Base-by-base conservation (phyloP, 805 yeast species). In the Zygoascus biomembranicola region DNA sequence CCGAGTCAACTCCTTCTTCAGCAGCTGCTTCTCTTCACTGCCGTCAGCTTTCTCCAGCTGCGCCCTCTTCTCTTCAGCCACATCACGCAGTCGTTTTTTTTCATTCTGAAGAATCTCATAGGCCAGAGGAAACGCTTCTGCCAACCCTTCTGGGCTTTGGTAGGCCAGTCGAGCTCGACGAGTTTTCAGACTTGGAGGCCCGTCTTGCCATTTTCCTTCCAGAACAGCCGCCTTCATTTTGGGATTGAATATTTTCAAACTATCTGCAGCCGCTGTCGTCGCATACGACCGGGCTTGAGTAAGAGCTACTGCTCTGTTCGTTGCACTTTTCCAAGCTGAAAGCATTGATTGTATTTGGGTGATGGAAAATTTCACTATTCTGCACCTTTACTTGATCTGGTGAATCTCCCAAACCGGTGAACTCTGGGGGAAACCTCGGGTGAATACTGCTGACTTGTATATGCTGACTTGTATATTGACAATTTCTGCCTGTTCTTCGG, bases 51-150 rank as follows among this genome's bases (percentile, higher is more conserved):
- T 49, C 1, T 59, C 50, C 5, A 70, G 57, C 52, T 69, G 54
- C 31, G 59, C 53, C 41, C 74, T 69, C 16, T 76, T 55, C 50
- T 66, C 52, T 55, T 72, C 73, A 37, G 79, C 65, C 54, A 71
- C 55, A 5, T 65, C 57, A 63, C 81, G 79, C 32, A 61, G 58
- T 37, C 67, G 69, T 52, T 78, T 74, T 26, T 85, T 75, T 32
- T 77, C 68, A 47, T 72, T 65, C 58, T 79, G 73, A 55, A 90
- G 70, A 26, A 80, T 62, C 28, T 80, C 75, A 63, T 85, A 80
- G 8, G 96, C 87, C 46, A 76, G 66, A 52, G 84, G 80, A 68
- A 87, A 90, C 1, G 87, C 85, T 37, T 82, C 86, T 57, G 85
- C 80, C 45, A 90, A 74, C 1, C 82, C 85, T 45, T 67, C 71